phyloP scores from a whole-genome alignment of 2,329 filamentous ascomycete species.

The Dactylellina leptospora region DNA sequence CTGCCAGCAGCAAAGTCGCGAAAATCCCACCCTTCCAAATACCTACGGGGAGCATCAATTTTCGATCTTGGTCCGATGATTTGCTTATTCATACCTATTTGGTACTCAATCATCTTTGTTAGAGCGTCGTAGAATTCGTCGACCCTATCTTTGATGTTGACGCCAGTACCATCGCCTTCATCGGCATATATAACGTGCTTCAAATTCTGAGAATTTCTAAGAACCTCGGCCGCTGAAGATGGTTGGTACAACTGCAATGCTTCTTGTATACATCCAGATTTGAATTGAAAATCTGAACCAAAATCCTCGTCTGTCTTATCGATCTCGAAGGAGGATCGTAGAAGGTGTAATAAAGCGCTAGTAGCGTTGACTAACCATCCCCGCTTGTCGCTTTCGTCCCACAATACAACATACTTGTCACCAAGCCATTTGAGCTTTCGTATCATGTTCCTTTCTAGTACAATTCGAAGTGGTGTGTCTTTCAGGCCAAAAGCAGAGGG shows the following conservation, averaged over 20 bases:
- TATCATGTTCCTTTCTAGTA: neutral
- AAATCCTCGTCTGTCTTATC: conserved; percentile 1
- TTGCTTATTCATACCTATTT: conserved; percentile 39
- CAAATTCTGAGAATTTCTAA: neutral
- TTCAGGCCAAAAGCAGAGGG: conserved; percentile 3
- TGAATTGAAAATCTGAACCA: conserved; percentile 3
- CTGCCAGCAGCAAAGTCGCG: conserved; percentile 54
- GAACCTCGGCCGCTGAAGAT: conserved; percentile 1
- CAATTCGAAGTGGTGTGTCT: conserved; percentile 21
- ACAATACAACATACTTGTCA: conserved; percentile 55
- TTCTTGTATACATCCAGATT: neutral
- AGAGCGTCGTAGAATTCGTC: conserved; percentile 53
- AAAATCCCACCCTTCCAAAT: conserved; percentile 59
- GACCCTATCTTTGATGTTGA: conserved; percentile 46
- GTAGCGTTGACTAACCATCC: conserved; percentile 58
- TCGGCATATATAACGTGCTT: conserved; percentile 9
- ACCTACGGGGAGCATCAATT: conserved; percentile 36
- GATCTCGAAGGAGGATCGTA: conserved; percentile 53
- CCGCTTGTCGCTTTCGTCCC: conserved; percentile 57
- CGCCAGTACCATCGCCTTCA: neutral
- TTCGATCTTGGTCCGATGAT: neutral
- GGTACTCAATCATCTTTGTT: conserved; percentile 57
- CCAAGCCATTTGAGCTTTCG: conserved; percentile 50
- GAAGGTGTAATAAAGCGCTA: conserved; percentile 56
- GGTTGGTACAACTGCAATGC: neutral